These are phyloP conservation scores for Hemileccinum impolitum DNA, from an alignment of 768 basidiomycete species.

Conservation along the genomic window DNA sequence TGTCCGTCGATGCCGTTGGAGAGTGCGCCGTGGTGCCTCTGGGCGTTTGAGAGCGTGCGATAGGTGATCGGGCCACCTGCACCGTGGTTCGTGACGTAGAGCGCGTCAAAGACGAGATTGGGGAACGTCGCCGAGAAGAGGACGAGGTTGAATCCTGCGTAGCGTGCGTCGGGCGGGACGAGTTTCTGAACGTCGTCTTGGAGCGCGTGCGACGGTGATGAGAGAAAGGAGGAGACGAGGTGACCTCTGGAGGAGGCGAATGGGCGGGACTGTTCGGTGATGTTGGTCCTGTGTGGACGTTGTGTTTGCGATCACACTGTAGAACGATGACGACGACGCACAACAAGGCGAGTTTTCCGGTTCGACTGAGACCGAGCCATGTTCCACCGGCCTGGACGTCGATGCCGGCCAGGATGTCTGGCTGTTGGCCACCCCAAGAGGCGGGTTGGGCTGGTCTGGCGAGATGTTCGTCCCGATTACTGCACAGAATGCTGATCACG, in stretches of 20 bases:
- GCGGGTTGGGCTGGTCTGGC: conserved; percentile 63
- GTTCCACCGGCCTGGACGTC: conserved; percentile 74
- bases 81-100: conserved; percentile 68
- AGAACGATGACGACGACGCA: conserved; percentile 36
- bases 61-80: conserved; percentile 56
- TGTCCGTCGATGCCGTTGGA: conserved; percentile 75
- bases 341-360: conserved; percentile 71
- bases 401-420: conserved; percentile 72
- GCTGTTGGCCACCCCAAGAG: conserved; percentile 59
- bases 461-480: conserved; percentile 76
- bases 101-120: conserved; percentile 46
- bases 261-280: conserved; percentile 58
- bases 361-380: conserved; percentile 71
- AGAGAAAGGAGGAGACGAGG: conserved; percentile 65
- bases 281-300: conserved; percentile 66
- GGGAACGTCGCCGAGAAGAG: conserved; percentile 43
- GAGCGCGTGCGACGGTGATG: conserved; percentile 37
- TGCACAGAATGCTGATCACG: conserved; percentile 57
- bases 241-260: conserved; percentile 64
- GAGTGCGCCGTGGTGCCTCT: conserved; percentile 54
- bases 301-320: neutral
- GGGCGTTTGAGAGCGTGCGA: conserved; percentile 48
- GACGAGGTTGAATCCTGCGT: conserved; percentile 81
- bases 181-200: conserved; percentile 41
- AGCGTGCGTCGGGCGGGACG: conserved; percentile 46